A percentile compares a stretch with the other conserved stretches of the same genome.
These are phyloP conservation scores for Craterostigma plantagineum DNA, from an alignment of 257 asterid genomes.

Conservation along the genomic window DNA sequence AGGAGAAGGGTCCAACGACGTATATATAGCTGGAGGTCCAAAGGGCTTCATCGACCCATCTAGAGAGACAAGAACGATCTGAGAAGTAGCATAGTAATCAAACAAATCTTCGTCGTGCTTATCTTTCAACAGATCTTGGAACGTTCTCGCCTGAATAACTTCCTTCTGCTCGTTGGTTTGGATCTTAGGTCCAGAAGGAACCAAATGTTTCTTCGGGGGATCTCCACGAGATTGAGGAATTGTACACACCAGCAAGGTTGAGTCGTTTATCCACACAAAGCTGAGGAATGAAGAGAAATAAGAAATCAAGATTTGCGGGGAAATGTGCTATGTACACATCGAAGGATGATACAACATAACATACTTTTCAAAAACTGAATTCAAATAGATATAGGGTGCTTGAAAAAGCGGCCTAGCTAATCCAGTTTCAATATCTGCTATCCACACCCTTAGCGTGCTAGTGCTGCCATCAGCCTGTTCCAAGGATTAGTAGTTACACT, in stretches of 20 bases:
- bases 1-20: constrained; percentile 89
- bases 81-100: constrained; percentile 78
- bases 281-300: constrained; percentile 20
- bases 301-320: constrained; percentile 7
- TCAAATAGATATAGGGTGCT: constrained; percentile 45
- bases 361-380: constrained; percentile 88
- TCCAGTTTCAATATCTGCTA: constrained; percentile 78
- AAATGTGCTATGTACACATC: neutral
- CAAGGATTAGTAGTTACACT: constrained; percentile 6
- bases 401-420: constrained; percentile 67
- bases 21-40: constrained; percentile 80
- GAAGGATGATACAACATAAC: constrained; percentile 6
- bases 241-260: constrained; percentile 83
- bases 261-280: constrained; percentile 76
- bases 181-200: constrained; percentile 87
- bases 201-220: constrained; percentile 85
- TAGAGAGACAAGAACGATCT: constrained; percentile 69
- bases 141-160: constrained; percentile 72
- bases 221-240: constrained; percentile 82
- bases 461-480: constrained; percentile 69
- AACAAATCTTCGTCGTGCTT: constrained; percentile 73
- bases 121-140: constrained; percentile 91
- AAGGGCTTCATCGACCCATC: constrained; percentile 55
- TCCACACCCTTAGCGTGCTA: constrained; percentile 75
- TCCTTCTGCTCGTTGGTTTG: constrained; percentile 71